Percentiles rank a stretch among this genome's conserved stretches.
Evolutionary conservation across 495 filamentous ascomycete genomes (phyloP).

Genomic region (Clohesyomyces aquaticus): DNA sequence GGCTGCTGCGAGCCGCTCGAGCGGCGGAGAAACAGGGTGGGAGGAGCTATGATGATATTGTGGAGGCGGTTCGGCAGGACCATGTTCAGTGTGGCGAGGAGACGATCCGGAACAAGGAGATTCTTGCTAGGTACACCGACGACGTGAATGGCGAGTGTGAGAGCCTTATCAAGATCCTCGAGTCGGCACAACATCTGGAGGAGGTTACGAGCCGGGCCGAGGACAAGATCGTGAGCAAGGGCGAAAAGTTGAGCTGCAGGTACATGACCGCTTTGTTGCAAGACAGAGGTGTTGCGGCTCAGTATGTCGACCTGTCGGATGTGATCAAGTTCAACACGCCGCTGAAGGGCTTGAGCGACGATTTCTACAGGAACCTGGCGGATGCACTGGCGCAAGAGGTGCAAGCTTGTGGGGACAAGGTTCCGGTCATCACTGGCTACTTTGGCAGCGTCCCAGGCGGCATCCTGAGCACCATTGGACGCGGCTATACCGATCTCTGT

Average conservation of each 20-base stretch:
- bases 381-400: constrained; percentile 68
- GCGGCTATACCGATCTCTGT: constrained; percentile 59
- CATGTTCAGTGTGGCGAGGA: constrained; percentile 69
- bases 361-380: constrained; percentile 79
- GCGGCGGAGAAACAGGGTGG: constrained; percentile 65
- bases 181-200: constrained; percentile 58
- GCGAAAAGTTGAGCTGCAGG: constrained; percentile 89
- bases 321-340: constrained; percentile 65
- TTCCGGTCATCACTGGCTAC: constrained; percentile 52
- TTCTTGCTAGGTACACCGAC: constrained; percentile 60
- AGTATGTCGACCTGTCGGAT: constrained; percentile 85
- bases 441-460: constrained; percentile 57
- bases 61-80: constrained; percentile 73
- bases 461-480: constrained; percentile 52
- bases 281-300: constrained; percentile 75
- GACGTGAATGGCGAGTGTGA: constrained; percentile 75
- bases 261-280: constrained; percentile 82
- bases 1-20: constrained; percentile 70
- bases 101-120: constrained; percentile 62
- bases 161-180: constrained; percentile 60
- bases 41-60: constrained; percentile 67
- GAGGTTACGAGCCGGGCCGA: constrained; percentile 80
- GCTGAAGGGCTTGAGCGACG: constrained; percentile 65
- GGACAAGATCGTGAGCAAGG: constrained; percentile 88
- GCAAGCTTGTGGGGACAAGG: constrained; percentile 61